A percentile compares a stretch with the other conserved stretches of the same genome.
These are phyloP conservation scores for Ilex asprella DNA, from an alignment of 257 asterid species.

Conservation along the genomic window DNA sequence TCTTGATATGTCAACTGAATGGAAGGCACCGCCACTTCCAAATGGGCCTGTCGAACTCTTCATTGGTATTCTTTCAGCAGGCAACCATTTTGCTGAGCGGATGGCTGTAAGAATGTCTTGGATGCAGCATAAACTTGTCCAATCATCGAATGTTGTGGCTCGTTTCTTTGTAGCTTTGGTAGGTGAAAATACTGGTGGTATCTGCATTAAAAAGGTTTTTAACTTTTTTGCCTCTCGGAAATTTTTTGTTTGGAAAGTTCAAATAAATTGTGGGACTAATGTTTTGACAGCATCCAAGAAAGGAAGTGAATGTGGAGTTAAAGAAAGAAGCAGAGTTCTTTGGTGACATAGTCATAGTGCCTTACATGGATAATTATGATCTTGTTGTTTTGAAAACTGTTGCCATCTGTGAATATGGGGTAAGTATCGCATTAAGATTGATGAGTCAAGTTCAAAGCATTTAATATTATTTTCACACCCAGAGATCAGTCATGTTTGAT, in stretches of 20 bases:
- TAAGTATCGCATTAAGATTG: background rate
- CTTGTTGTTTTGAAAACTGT: conserved; percentile 1
- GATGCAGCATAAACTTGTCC: conserved; percentile 77
- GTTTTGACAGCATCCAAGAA: conserved; percentile 1
- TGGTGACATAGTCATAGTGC: conserved; percentile 4
- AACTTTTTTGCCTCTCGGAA: background rate
- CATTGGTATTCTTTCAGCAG: conserved; percentile 93
- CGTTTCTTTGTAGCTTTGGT: conserved; percentile 95
- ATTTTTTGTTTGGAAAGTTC: background rate
- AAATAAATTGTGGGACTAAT: background rate
- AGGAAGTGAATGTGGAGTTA: background rate
- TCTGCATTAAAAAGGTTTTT: background rate
- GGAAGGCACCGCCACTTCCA: conserved; percentile 79
- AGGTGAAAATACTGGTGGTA: conserved; percentile 17
- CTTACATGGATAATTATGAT: conserved; percentile 4
- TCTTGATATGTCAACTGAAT: conserved; percentile 70
- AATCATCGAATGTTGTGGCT: conserved; percentile 71
- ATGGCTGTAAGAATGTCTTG: conserved; percentile 95
- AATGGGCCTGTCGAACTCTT: conserved; percentile 57
- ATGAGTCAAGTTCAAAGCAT: background rate
- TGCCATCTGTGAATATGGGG: conserved; percentile 3
- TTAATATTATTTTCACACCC: background rate
- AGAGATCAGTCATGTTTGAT: too few relatives aligned
- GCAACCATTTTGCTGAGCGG: conserved; percentile 93
- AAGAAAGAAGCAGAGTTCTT: conserved; percentile 2